Evolutionary conservation across 164 flowering plant genomes (phyloP).

Genomic region (Nymphaea colorata): DNA sequence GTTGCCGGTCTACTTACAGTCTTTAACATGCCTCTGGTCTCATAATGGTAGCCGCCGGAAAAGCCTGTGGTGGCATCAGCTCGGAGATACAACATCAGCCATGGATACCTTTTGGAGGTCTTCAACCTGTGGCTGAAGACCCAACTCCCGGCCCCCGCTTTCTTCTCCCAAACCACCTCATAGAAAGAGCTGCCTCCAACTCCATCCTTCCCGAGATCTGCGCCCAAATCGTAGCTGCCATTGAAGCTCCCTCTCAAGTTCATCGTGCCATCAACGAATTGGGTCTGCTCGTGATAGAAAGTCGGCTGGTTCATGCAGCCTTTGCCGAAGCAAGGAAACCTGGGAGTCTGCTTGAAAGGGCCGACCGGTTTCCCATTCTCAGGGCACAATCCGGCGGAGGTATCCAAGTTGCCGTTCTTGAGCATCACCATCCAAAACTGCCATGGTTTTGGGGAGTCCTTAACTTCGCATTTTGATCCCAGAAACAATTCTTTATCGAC

Average conservation of each 20-base stretch:
- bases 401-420: conserved; percentile 32
- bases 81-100: conserved; percentile 39
- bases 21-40: not conserved
- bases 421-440: conserved; percentile 33
- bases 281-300: conserved; percentile 13
- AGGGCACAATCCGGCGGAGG: conserved; percentile 19
- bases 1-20: not conserved
- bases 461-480: conserved; percentile 16
- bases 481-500: conserved; percentile 21
- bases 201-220: conserved; percentile 12
- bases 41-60: conserved; percentile 37
- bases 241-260: conserved; percentile 8
- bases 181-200: conserved; percentile 12
- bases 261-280: conserved; percentile 15
- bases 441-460: conserved; percentile 14
- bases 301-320: conserved; percentile 27
- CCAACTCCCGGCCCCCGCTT: conserved; percentile 16
- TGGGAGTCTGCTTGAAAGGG: conserved; percentile 14
- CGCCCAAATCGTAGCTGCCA: conserved; percentile 15
- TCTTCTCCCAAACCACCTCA: conserved; percentile 16
- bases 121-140: conserved; percentile 14
- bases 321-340: conserved; percentile 24
- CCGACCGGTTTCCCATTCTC: conserved; percentile 19
- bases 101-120: conserved; percentile 28
- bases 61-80: conserved; percentile 40